phyloP scores from a whole-genome alignment of 805 yeast genomes.

The Yarrowia sp. region DNA sequence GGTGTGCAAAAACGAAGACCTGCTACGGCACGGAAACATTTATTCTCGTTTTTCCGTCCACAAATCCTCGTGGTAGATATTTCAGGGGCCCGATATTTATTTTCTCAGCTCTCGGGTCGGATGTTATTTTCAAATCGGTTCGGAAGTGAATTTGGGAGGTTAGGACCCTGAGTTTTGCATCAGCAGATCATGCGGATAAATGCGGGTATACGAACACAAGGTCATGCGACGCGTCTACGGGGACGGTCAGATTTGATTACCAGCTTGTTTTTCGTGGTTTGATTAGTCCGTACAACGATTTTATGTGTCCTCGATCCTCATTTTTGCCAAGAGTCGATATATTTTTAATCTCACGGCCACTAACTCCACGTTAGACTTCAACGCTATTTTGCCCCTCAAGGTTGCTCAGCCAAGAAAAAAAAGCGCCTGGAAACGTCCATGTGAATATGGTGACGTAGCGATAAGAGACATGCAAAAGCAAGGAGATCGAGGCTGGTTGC shows the following conservation, averaged over 20 bases:
- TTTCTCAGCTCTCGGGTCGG: background rate
- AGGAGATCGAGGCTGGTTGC: background rate
- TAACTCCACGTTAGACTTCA: background rate
- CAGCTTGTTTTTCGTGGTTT: background rate
- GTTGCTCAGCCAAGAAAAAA: background rate
- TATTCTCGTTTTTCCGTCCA: too few species aligned
- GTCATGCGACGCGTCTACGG: too few species aligned
- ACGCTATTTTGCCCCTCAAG: background rate
- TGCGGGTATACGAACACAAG: too few species aligned
- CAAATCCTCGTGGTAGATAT: too few species aligned
- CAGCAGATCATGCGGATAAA: background rate
- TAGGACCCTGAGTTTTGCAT: background rate
- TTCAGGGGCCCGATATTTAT: background rate
- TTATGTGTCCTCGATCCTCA: too few species aligned
- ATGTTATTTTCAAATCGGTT: conserved; percentile 2
- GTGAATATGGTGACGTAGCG: background rate
- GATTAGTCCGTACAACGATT: background rate
- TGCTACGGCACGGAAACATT: too few species aligned
- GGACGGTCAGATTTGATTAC: too few species aligned
- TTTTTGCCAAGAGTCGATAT: background rate
- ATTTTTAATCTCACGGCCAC: background rate
- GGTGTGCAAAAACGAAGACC: too few species aligned
- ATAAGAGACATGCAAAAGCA: background rate
- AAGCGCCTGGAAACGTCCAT: background rate
- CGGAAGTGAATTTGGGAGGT: background rate